Evolutionary conservation across 345 rosid genomes (phyloP).

Genomic region (Lepidium africanum): DNA sequence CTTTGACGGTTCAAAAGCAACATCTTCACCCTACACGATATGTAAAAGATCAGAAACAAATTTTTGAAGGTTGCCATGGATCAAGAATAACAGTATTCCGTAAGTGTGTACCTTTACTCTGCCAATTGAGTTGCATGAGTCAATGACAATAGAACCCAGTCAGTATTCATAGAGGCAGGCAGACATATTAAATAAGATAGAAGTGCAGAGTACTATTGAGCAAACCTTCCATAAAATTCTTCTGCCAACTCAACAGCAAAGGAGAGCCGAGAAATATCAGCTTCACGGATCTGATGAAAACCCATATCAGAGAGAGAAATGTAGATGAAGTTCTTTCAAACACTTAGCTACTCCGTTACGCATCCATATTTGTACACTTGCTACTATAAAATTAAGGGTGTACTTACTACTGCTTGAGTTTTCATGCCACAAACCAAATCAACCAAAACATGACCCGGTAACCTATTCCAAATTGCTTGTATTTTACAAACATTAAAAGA

Average conservation of each 20-base stretch:
- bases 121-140: conserved; percentile 26
- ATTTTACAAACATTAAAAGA: neutral
- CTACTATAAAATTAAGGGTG: neutral
- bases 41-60: conserved; percentile 21
- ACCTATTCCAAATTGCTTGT: neutral
- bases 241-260: conserved; percentile 99
- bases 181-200: neutral
- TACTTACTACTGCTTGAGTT: neutral
- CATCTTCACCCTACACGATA: conserved; percentile 77
- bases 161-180: conserved; percentile 22
- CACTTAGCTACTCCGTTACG: neutral
- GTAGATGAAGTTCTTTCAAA: neutral
- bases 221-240: conserved; percentile 98
- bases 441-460: neutral
- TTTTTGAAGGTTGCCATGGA: conserved; percentile 1
- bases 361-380: neutral
- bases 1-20: conserved; percentile 96
- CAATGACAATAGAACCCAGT: conserved; percentile 36
- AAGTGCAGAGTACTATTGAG: neutral
- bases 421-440: neutral
- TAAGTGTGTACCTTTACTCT: conserved; percentile 86
- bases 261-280: conserved; percentile 95
- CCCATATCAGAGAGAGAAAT: conserved; percentile 10
- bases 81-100: conserved; percentile 11
- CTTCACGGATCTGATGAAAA: conserved; percentile 78